phyloP scores from a whole-genome alignment of 2,329 filamentous ascomycete species.

The Cytospora schulzeri region DNA sequence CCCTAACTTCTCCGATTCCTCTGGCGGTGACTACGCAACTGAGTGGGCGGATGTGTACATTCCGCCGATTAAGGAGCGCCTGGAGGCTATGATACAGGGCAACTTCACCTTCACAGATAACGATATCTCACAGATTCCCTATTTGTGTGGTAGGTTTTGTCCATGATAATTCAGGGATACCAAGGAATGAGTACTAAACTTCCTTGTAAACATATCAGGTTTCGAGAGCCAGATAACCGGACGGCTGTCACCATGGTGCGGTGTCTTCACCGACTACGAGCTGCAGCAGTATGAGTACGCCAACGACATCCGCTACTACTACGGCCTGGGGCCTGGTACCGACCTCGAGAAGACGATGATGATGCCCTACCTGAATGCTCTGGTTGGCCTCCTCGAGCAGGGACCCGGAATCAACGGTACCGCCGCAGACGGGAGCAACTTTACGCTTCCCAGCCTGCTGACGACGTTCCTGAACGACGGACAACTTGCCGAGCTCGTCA shows the following conservation, averaged over 20 bases:
- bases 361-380: slow-evolving; percentile 59
- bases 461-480: slow-evolving; percentile 68
- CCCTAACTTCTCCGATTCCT: slow-evolving; percentile 58
- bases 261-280: slow-evolving; percentile 63
- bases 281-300: slow-evolving; percentile 66
- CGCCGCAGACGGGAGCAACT: slow-evolving; percentile 47
- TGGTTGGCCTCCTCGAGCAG: slow-evolving; percentile 54
- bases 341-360: slow-evolving; percentile 59
- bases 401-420: slow-evolving; percentile 54
- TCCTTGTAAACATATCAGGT: no score
- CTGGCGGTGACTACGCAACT: slow-evolving; percentile 48
- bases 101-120: slow-evolving; percentile 54
- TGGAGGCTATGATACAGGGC: slow-evolving; percentile 57
- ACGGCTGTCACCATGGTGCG: slow-evolving; percentile 62
- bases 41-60: slow-evolving; percentile 55
- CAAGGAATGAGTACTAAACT: no score
- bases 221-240: slow-evolving; percentile 71
- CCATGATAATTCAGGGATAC: neutral
- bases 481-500: slow-evolving; percentile 63
- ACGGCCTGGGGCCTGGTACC: slow-evolving; percentile 61
- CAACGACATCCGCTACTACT: slow-evolving; percentile 70
- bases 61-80: slow-evolving; percentile 54
- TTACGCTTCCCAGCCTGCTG: slow-evolving; percentile 57
- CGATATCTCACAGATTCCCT: slow-evolving; percentile 62
- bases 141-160: slow-evolving; percentile 58